phyloP scores from a whole-genome alignment of 441 rosid genomes.

The Erodium trifolium region DNA sequence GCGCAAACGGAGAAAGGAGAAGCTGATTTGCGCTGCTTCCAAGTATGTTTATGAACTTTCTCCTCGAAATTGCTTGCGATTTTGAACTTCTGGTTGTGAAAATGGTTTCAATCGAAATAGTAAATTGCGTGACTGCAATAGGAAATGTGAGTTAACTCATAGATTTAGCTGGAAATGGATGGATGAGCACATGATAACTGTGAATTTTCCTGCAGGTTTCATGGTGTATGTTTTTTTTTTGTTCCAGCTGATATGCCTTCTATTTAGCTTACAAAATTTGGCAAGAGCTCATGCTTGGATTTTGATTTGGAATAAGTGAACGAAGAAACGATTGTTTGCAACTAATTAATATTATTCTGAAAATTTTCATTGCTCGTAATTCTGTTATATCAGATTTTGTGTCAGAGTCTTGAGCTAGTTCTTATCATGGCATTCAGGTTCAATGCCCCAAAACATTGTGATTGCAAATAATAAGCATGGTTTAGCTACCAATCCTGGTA shows the following conservation, averaged over 20 bases:
- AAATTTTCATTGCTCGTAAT: neutral
- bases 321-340: neutral
- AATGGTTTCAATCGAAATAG: neutral
- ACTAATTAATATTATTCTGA: neutral
- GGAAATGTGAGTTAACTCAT: neutral
- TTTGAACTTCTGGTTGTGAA: neutral
- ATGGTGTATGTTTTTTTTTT: neutral
- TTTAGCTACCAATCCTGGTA: neutral
- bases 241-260: neutral
- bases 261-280: neutral
- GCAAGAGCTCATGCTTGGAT: neutral
- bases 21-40: neutral
- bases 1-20: neutral
- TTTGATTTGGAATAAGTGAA: neutral
- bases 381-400: neutral
- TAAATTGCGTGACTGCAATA: neutral
- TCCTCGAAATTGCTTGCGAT: neutral
- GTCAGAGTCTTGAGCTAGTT: too few relatives aligned
- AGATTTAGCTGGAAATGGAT: neutral
- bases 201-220: neutral
- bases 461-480: neutral
- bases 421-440: too few relatives aligned
- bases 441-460: neutral
- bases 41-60: neutral
- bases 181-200: neutral